Evolutionary conservation across 331 rosid genomes (phyloP), one percentile per base, ranked within the genome.

Genomic region (Quercus tomentella): DNA sequence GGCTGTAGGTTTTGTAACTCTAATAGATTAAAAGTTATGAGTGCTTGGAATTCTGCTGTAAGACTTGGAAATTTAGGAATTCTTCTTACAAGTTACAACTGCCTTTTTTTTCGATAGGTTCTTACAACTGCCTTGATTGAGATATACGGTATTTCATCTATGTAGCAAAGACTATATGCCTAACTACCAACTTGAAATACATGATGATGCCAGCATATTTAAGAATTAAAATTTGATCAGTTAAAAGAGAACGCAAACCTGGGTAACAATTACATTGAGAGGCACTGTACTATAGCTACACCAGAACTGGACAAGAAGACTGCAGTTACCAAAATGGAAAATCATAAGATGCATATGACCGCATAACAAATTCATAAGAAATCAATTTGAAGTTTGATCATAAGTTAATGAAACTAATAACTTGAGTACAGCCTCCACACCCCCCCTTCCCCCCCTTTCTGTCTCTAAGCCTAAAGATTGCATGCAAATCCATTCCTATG

Each of bases 211-310:
- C 61, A 15, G 51, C 22, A 16, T 35, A 41, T 18, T 58, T 52
- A 54, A 45, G 65, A 52, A 61, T 21, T 33, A 57, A 12, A 68
- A 23, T 52, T 62, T 45, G 25, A 22, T 18, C 30, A 73, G 11
- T 49, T 21, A 68, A 78, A 82, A 76, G 65, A 16, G 43, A 43
- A 82, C 73, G 70, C 83, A 55, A 86, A 93, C 99, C 98, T 89
- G 97, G 1, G 96, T 90, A 76, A 95, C 93, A 86, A 95, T 93
- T 18, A 91, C 79, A 80, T 95, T 95, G 21, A 95, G 88, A 72
- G 99, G 98, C 76, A 88, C 97, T 5, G 99, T 91, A 93, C 91
- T 83, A 82, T 93, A 90, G 92, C 99, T 95, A 82, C 98, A 93
- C 97, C 98, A 95, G 85, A 95, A 93, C 87, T 95, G 99, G 88